These are phyloP conservation scores for Diversispora epigaea DNA, from an alignment of 192 early-diverging fungal species.

Conservation along the genomic window DNA sequence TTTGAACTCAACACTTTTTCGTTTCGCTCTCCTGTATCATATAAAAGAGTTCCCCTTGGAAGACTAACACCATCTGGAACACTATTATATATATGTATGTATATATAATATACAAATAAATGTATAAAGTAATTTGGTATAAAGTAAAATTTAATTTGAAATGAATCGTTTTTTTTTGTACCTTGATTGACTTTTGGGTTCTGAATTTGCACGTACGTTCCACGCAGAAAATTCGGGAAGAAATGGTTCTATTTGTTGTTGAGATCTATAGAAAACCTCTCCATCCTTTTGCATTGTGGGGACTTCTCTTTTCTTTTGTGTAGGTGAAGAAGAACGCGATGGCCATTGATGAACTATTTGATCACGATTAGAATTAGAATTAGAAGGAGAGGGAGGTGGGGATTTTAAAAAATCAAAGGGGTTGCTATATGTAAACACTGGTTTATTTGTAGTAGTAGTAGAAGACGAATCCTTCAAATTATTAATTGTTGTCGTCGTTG, in stretches of 20 bases:
- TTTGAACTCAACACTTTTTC: constrained; percentile 40
- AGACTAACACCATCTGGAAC: constrained; percentile 46
- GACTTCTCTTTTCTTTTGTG: constrained; percentile 11
- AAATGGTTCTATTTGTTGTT: constrained; percentile 7
- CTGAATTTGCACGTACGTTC: constrained; percentile 25
- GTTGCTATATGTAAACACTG: constrained; percentile 48
- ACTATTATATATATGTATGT: constrained; percentile 18
- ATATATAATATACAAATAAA: not conserved
- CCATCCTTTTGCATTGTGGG: not conserved
- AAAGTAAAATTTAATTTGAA: not conserved
- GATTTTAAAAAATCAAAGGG: constrained; percentile 47
- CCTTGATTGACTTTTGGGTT: constrained; percentile 1
- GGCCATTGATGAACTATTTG: not conserved
- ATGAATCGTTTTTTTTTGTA: not conserved
- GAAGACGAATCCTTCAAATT: constrained; percentile 12
- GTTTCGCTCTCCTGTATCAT: constrained; percentile 41
- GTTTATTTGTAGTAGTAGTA: constrained; percentile 33
- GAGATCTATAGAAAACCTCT: constrained; percentile 5
- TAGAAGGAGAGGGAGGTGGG: constrained; percentile 2
- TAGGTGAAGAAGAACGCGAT: not conserved
- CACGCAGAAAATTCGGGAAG: constrained; percentile 22
- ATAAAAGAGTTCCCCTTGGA: constrained; percentile 32
- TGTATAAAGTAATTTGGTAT: not conserved
- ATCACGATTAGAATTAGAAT: not conserved
- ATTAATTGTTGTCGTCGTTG: constrained; percentile 34